A percentile compares a stretch with the other conserved stretches of the same genome.
Conservation (phyloP, 352 stramenopile genomes). For the Discostella stelligera region DNA sequence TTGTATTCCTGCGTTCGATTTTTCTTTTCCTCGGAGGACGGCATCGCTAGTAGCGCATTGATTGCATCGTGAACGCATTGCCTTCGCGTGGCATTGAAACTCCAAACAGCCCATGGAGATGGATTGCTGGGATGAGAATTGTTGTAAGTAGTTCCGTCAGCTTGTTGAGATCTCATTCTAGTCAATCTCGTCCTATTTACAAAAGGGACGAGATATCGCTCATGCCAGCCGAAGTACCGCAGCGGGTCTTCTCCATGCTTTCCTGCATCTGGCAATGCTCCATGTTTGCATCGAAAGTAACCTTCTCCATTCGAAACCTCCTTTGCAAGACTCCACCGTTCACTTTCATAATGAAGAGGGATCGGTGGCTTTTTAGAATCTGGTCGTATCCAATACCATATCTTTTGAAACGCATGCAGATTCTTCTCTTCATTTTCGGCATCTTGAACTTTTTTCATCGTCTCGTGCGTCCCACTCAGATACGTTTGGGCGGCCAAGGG, state of each 20-base stretch:
- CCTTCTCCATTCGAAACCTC: conserved; percentile 33
- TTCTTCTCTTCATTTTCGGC: conserved; percentile 8
- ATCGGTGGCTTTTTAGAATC: neutral
- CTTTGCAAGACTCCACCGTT: conserved; percentile 31
- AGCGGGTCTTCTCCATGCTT: conserved; percentile 34
- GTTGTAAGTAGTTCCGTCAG: neutral
- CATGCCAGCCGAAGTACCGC: conserved; percentile 45
- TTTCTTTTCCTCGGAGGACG: conserved; percentile 21
- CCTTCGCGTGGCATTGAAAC: conserved; percentile 41
- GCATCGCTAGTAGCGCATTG: conserved; percentile 35
- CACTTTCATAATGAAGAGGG: conserved; percentile 34
- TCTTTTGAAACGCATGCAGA: neutral
- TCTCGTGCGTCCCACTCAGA: conserved; percentile 40
- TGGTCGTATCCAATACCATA: neutral
- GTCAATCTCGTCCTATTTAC: conserved; percentile 35
- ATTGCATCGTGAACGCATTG: conserved; percentile 33
- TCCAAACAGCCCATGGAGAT: conserved; percentile 35
- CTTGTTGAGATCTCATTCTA: conserved; percentile 11
- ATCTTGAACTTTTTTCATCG: conserved; percentile 32
- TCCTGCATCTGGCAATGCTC: conserved; percentile 38
- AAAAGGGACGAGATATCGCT: conserved; percentile 42
- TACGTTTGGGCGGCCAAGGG: conserved; percentile 33
- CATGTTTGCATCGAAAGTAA: conserved; percentile 48
- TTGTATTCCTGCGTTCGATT: conserved; percentile 19
- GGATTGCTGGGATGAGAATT: neutral